Percentiles rank a stretch among this genome's conserved stretches.
phyloP scores from a whole-genome alignment of 306 rosid species.

The Begonia masoniana region DNA sequence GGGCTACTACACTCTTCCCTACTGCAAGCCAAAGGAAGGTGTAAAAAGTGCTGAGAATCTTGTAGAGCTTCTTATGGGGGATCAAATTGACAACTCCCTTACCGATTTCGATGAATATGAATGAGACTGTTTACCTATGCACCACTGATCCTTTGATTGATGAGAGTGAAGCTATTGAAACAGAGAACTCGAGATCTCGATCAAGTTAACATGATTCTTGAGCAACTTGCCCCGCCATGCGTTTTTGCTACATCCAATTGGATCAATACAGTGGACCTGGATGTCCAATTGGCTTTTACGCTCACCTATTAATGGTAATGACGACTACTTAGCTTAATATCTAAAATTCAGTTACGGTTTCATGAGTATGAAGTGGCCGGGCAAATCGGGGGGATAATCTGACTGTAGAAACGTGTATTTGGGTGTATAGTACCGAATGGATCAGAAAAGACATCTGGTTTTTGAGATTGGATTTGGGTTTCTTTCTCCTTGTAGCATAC shows the following conservation, averaged over 20 bases:
- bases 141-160: slow-evolving; percentile 45
- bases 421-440: slow-evolving; percentile 58
- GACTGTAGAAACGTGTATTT: slow-evolving; percentile 71
- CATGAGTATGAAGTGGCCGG: slow-evolving; percentile 80
- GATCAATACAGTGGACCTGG: slow-evolving; percentile 85
- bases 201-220: slow-evolving; percentile 84
- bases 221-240: slow-evolving; percentile 73
- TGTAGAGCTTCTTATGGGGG: slow-evolving; percentile 78
- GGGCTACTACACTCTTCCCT: slow-evolving; percentile 76
- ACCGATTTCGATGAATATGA: slow-evolving; percentile 54
- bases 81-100: slow-evolving; percentile 66
- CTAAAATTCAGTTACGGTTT: slow-evolving; percentile 63
- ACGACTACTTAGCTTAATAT: slow-evolving; percentile 68
- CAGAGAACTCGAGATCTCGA: slow-evolving; percentile 71
- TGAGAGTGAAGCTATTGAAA: slow-evolving; percentile 58
- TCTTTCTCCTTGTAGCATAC: slow-evolving; percentile 61
- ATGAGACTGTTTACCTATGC: slow-evolving; percentile 54
- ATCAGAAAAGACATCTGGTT: slow-evolving; percentile 63
- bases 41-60: slow-evolving; percentile 76
- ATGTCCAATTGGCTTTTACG: slow-evolving; percentile 64
- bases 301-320: slow-evolving; percentile 33
- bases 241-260: slow-evolving; percentile 60
- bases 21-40: slow-evolving; percentile 39
- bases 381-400: no score
- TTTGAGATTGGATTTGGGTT: slow-evolving; percentile 81